Evolutionary conservation across 805 yeast species (phyloP).

Genomic region (Candida insectalens): DNA sequence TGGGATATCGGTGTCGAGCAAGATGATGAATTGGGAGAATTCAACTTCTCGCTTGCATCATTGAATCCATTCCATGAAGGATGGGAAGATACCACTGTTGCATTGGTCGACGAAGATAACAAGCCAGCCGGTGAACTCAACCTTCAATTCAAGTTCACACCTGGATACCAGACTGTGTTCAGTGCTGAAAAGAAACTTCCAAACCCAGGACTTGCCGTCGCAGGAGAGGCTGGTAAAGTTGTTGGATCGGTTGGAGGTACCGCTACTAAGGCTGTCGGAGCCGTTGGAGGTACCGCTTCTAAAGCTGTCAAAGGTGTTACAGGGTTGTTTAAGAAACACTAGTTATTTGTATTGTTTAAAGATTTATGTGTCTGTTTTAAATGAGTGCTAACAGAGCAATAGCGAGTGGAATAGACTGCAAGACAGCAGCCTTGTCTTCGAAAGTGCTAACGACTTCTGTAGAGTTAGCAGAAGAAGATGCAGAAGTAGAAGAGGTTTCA

Average conservation of each 20-base stretch:
- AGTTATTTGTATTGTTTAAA: background rate
- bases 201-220: conserved; percentile 27
- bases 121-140: conserved; percentile 57
- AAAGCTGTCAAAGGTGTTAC: conserved; percentile 6
- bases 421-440: background rate
- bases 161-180: conserved; percentile 45
- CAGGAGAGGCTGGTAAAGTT: conserved; percentile 38
- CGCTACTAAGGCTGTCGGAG: conserved; percentile 50
- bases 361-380: background rate
- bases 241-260: conserved; percentile 27
- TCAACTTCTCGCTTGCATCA: conserved; percentile 43
- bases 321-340: conserved; percentile 2
- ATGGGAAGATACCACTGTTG: conserved; percentile 38
- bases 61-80: conserved; percentile 46
- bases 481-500: background rate
- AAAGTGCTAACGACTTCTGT: conserved; percentile 1
- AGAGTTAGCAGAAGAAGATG: background rate
- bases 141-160: conserved; percentile 53
- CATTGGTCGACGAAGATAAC: conserved; percentile 39
- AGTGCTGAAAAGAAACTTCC: conserved; percentile 33
- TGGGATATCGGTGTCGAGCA: conserved; percentile 91
- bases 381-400: background rate
- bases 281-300: conserved; percentile 38
- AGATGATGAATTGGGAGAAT: conserved; percentile 75
- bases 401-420: background rate